Evolutionary conservation across 2,329 filamentous ascomycete genomes (phyloP), one percentile per base, ranked within the genome.

Genomic region (Aurifilum marmelostoma): DNA sequence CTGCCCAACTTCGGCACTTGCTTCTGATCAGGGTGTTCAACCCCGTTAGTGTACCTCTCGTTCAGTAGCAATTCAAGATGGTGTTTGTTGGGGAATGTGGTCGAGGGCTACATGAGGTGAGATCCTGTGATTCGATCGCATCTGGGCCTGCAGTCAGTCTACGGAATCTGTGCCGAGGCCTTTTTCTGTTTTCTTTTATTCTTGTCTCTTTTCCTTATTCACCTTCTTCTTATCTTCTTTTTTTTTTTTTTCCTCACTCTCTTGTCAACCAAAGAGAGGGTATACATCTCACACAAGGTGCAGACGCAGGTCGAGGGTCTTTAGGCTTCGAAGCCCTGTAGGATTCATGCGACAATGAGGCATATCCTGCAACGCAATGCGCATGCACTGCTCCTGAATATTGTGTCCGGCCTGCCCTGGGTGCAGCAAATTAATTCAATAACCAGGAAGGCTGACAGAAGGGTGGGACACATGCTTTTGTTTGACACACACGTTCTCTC

Each of bases 301-400:
- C 12, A 56, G 24, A 56, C 5, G 52, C 56, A 37, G 32, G 56
- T 8, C 16, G 56, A 11, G 32, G 21, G 43, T n/a, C n/a, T n/a
- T n/a, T n/a, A n/a, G 18, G 41, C 3, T 21, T n/a, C 21, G 18
- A 47, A 47, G 43, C 21, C 8, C 56, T 8, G 54, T 8, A 32
- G 18, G 21, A 32, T 16, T n/a, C 32, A 59, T 29, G 11, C 24
- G 24, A 54, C 24, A 16, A 54, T 16, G 52, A 8, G 18, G 52
- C 54, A 16, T 58, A 14, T 58, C 27, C 34, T 58, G 54, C 54
- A 34, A 58, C 56, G 29, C 56, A 12, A 59, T n/a, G 56, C 56
- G n/a, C 6, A 59, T 59, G 56, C 56, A 37, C 3, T 32, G 9
- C 56, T 59, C 56, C 56, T 59, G 18, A 37, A 37, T 59, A 7